Conservation (phyloP, 495 filamentous ascomycete species). For the Tirmania nivea region DNA sequence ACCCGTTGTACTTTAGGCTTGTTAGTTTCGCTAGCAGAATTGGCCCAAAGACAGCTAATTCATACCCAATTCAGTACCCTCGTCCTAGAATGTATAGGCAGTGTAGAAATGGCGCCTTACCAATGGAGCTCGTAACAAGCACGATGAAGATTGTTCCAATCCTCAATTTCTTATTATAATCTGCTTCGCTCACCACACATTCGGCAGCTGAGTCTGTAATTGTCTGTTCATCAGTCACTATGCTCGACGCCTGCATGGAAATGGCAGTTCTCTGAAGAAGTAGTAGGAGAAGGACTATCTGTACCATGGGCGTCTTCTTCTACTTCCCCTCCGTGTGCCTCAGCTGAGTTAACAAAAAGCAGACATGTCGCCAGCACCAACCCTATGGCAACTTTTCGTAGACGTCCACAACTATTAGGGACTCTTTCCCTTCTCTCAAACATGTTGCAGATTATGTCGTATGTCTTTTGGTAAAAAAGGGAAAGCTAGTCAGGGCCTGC, state of each 20-base stretch:
- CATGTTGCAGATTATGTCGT: no score
- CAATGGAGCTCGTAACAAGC: conserved; percentile 24
- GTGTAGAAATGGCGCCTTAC: not conserved
- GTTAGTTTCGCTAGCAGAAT: conserved; percentile 16
- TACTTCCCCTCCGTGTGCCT: conserved; percentile 13
- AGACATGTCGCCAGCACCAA: not conserved
- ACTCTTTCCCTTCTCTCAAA: no score
- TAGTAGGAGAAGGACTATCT: not conserved
- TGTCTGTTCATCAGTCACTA: conserved; percentile 25
- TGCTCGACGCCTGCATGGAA: conserved; percentile 48
- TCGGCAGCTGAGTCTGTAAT: conserved; percentile 10
- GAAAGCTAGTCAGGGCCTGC: no score
- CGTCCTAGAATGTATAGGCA: not conserved
- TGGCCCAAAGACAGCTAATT: conserved; percentile 26
- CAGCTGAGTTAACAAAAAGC: not conserved
- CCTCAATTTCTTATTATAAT: conserved; percentile 38
- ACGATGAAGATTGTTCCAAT: conserved; percentile 41
- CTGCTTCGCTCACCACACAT: conserved; percentile 26
- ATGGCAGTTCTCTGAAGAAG: conserved; percentile 27
- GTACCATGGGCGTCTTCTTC: conserved; percentile 2
- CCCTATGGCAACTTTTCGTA: not conserved
- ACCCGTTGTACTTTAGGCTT: conserved; percentile 1
- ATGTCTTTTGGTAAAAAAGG: no score
- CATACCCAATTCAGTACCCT: not conserved
- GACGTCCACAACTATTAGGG: no score